Evolutionary conservation across 176 grass and related monocot genomes (phyloP), one percentile per base, ranked within the genome.

Genomic region (Metroxylon sagu): DNA sequence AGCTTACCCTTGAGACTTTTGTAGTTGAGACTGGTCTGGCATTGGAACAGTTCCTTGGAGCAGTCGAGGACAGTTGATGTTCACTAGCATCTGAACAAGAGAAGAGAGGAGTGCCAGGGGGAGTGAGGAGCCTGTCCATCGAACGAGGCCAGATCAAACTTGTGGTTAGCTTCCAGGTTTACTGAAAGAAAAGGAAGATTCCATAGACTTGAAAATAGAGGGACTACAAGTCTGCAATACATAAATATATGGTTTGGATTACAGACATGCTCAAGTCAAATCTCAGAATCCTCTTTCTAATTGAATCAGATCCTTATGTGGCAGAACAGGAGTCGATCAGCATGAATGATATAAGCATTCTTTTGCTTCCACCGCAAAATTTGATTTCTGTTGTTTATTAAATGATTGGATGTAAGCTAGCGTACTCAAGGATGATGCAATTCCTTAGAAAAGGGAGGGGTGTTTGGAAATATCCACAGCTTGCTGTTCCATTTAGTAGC

Each of bases 81-180:
- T 25, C 59, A 39, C 10, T 29, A 8, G 48, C 56, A 5, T 52
- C 26, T 5, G 29, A 72, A 18, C 50, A 62, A 15, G 70, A 18
- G 43, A 18, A 55, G 3, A 39, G 26, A 54, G 70, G 50, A 63
- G 26, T 73, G 23, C 48, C 59, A 48, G 70, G 69, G 26, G 69
- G 70, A 18, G 70, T 73, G 14, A 73, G 58, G n/a, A 73, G 50
- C 59, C 70, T 73, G 70, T 18, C 50, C 30, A 15, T 53, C 43
- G 14, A 1, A 16, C 43, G 14, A 1, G 8, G 18, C 19, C 16
- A 16, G 19, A 62, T 62, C 1, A 25, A 16, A 43, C 25, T 23
- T 61, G 4, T 14, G 7, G 5, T 69, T 15, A 58, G 30, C 14
- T 28, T 19, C 10, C 4, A 16, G 25, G 0, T 43, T 43, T 2